A percentile compares a stretch with the other conserved stretches of the same genome.
These are phyloP conservation scores for Tolypocladium guangdongense DNA, from an alignment of 2,329 filamentous ascomycete genomes.

Conservation along the genomic window DNA sequence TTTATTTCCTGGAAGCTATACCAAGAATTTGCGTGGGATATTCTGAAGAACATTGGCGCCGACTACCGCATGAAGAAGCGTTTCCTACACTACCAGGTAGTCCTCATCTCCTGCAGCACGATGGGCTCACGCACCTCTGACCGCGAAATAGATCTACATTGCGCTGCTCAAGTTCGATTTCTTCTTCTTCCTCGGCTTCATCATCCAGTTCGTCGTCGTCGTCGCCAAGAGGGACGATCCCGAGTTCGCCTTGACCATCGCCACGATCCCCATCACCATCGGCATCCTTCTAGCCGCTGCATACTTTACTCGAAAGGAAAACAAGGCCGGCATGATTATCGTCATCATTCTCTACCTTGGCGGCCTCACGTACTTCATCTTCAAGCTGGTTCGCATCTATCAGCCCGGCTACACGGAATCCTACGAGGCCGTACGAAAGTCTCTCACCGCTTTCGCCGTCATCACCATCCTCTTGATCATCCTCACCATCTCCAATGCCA, in stretches of 20 bases:
- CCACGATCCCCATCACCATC: constrained; percentile 85
- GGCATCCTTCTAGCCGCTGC: constrained; percentile 76
- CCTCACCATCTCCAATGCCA: constrained; percentile 76
- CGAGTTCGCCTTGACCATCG: constrained; percentile 80
- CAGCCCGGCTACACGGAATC: constrained; percentile 43
- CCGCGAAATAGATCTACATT: constrained; percentile 69
- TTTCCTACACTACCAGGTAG: constrained; percentile 90
- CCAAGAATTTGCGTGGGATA: constrained; percentile 97
- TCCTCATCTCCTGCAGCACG: constrained; percentile 8
- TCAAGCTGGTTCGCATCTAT: constrained; percentile 97
- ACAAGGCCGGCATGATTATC: constrained; percentile 61
- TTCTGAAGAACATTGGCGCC: constrained; percentile 97
- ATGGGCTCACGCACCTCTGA: constrained; percentile 8
- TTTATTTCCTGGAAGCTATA: constrained; percentile 91
- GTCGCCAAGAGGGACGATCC: constrained; percentile 57
- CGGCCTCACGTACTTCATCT: constrained; percentile 88
- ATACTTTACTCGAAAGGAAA: constrained; percentile 76
- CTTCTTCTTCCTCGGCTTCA: constrained; percentile 99
- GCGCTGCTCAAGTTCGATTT: constrained; percentile 97
- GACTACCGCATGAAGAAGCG: constrained; percentile 95
- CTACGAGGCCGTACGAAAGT: constrained; percentile 73
- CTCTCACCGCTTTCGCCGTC: constrained; percentile 85
- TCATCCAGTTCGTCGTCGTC: constrained; percentile 93
- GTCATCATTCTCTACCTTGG: constrained; percentile 82
- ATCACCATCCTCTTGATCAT: constrained; percentile 85